Evolutionary conservation across 2,329 filamentous ascomycete genomes (phyloP).

Genomic region (Emmonsiellopsis sp.): DNA sequence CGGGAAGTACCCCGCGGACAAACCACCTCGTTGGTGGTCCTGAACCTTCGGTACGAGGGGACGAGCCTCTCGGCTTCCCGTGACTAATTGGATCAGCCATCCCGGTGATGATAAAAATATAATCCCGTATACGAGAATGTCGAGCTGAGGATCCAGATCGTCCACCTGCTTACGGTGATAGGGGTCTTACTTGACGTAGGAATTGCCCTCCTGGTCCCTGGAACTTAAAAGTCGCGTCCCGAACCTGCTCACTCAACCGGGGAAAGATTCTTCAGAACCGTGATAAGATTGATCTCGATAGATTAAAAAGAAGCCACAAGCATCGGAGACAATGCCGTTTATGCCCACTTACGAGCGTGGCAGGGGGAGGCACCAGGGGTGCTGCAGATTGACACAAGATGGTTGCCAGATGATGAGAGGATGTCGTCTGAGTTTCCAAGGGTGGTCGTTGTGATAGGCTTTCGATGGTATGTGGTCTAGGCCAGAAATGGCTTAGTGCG

Average conservation of each 20-base stretch:
- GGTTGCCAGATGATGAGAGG: background rate
- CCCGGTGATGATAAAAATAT: no score
- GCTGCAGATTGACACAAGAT: background rate
- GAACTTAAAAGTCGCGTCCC: background rate
- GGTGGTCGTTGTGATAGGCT: background rate
- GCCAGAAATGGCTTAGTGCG: background rate
- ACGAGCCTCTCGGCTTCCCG: no score
- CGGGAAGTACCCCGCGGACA: no score
- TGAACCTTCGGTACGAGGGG: no score
- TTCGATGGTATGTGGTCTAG: background rate
- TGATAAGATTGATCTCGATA: background rate
- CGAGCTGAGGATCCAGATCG: no score
- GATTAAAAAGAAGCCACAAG: background rate
- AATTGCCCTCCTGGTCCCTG: background rate
- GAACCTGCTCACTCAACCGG: background rate
- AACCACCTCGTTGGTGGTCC: no score
- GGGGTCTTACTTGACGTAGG: background rate
- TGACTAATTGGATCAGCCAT: no score
- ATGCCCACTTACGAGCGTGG: background rate
- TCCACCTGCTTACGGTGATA: no score
- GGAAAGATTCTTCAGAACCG: background rate
- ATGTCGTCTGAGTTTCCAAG: background rate
- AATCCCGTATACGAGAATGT: no score
- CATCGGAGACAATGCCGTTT: background rate
- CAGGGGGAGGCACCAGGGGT: background rate